Evolutionary conservation across 2,329 filamentous ascomycete genomes (phyloP), one percentile per base, ranked within the genome.

Genomic region (Fusarium anguioides): DNA sequence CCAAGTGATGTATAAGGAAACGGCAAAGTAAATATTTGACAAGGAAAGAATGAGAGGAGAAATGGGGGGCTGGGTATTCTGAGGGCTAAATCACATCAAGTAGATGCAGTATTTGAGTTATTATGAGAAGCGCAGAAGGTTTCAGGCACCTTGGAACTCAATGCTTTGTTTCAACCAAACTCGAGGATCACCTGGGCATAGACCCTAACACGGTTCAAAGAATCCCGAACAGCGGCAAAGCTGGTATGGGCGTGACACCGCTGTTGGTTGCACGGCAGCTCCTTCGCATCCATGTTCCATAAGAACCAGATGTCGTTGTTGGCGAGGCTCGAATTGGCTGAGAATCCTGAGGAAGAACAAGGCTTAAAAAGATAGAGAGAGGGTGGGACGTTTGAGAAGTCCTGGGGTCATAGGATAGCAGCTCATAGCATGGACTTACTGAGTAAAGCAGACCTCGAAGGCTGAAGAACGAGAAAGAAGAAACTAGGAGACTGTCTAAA

Each of bases 141-240:
- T 71, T 64, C 51, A 50, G 66, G 47, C 53, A 45, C 39, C 27
- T 54, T 27, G 44, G 53, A 47, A 45, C 46, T 64, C 44, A 46
- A 64, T 50, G 46, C 51, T 37, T 51, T 56, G 59, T 64, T 51
- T 63, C 50, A 63, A 63, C 37, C 45, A 51, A 49, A 58, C 47
- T 68, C 24, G 46, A 67, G 33, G 27, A 48, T 45, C 50, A 52
- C 44, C 50, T 48, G 27, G 47, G 55, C 47, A 62, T 62, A 35
- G 55, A 66, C 60, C 66, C 55, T 51, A 62, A 66, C 55, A 44
- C 57, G 33, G 29, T 37, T 21, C 55, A 50, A 57, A 40, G 35
- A 33, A 41, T 27, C 31, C 51, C 50, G 24, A 62, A 44, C 37
- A 49, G 46, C 47, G 36, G 51, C 20, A 50, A 55, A 48, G 40